phyloP scores from a whole-genome alignment of 225 moss, liverwort and hornwort genomes.

The Sphagnum contortum region DNA sequence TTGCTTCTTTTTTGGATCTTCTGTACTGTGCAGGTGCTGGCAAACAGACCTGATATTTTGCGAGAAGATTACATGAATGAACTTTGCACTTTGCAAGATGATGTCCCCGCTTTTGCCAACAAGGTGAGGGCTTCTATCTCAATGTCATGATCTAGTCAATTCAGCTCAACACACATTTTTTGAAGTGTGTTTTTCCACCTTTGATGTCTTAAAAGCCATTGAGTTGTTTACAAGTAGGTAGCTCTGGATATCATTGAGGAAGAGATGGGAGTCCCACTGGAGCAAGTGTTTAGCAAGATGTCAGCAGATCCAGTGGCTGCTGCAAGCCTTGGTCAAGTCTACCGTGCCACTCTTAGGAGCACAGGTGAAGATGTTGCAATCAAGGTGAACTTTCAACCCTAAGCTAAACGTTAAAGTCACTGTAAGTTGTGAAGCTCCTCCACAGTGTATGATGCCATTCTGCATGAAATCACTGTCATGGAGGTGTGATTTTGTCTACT shows the following conservation, averaged over 20 bases:
- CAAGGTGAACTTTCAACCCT: slow-evolving; percentile 39
- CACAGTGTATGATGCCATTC: too few relatives aligned
- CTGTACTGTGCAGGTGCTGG: slow-evolving; percentile 54
- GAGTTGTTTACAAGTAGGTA: slow-evolving; percentile 25
- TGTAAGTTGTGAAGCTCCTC: too few relatives aligned
- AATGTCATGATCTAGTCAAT: too few relatives aligned
- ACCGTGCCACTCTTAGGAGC: slow-evolving; percentile 69
- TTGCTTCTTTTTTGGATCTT: too few relatives aligned
- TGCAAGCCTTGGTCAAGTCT: slow-evolving; percentile 98
- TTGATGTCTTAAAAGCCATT: too few relatives aligned
- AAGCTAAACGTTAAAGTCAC: too few relatives aligned
- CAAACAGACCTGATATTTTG: slow-evolving; percentile 94
- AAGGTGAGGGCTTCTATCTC: slow-evolving; percentile 23
- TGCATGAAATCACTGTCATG: too few relatives aligned
- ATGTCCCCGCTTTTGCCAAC: slow-evolving; percentile 79
- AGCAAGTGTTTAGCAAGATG: slow-evolving; percentile 78
- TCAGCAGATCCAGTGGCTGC: slow-evolving; percentile 79
- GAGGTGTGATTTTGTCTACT: too few relatives aligned
- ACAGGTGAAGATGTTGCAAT: slow-evolving; percentile 93
- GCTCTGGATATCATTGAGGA: slow-evolving; percentile 85
- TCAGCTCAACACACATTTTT: too few relatives aligned
- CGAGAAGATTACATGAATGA: slow-evolving; percentile 99
- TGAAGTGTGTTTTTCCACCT: too few relatives aligned
- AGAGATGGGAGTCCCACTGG: slow-evolving; percentile 73
- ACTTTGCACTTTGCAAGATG: slow-evolving; percentile 82